A percentile compares a stretch with the other conserved stretches of the same genome.
Conservation (phyloP, 106 monocot genomes). For the Dioscorea alata region DNA sequence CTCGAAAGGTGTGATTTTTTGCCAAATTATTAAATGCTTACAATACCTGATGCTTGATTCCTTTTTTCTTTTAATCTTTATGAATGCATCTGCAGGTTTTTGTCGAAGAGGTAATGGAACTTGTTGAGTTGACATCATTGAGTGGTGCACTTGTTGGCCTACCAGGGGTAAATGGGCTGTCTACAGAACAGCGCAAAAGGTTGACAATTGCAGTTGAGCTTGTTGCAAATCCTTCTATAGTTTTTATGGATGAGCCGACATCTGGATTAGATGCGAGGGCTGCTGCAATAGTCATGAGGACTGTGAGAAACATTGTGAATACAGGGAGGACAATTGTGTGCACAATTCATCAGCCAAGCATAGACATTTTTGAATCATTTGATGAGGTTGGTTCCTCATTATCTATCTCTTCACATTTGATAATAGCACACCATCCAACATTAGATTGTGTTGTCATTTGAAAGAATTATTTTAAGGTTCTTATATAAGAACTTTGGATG, state of each 20-base stretch:
- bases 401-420: constrained; percentile 1
- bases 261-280: constrained; percentile 97
- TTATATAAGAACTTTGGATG: constrained; percentile 1
- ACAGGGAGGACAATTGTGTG: constrained; percentile 98
- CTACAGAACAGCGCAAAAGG: constrained; percentile 91
- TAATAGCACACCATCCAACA: neutral
- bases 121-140: constrained; percentile 83
- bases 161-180: constrained; percentile 85
- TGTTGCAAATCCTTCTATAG: constrained; percentile 98
- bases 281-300: constrained; percentile 99
- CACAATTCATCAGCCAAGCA: constrained; percentile 99
- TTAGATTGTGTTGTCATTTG: too few species aligned
- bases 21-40: constrained; percentile 3
- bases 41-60: neutral
- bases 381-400: constrained; percentile 86
- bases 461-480: too few species aligned
- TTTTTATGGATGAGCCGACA: constrained; percentile 99
- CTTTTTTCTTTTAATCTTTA: constrained; percentile 1
- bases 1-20: constrained; percentile 45
- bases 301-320: constrained; percentile 97
- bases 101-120: constrained; percentile 98
- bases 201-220: constrained; percentile 97
- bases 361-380: constrained; percentile 99
- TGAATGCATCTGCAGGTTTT: constrained; percentile 49
- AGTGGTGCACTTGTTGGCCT: constrained; percentile 90